Evolutionary conservation across 768 basidiomycete species (phyloP), one percentile per base, ranked within the genome.

Genomic region (Cystobasidium ongulense): DNA sequence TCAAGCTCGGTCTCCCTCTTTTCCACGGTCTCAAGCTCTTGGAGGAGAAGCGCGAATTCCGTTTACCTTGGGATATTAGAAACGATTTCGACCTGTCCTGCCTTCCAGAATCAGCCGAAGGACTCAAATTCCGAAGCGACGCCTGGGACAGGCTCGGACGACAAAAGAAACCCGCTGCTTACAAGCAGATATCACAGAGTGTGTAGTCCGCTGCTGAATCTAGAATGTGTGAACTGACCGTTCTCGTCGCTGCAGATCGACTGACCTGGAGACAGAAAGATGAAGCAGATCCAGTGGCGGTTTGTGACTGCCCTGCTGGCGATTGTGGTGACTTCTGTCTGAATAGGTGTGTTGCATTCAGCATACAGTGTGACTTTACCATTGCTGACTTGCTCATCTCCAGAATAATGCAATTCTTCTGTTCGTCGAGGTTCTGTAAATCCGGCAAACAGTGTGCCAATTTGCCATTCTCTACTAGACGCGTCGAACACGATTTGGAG

Each of bases 381-480:
- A 1, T 54, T 11, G 21, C 39, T 25, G 10, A 33, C 23, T 11
- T 39, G 39, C 68, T 23, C 2, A 17, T 17, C 35, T 27, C 15
- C 66, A 80, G 79, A 23, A 75, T 80, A 36, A 82, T 82, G 81
- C 80, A 79, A 75, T 82, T 81, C 75, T 78, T 81, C 23, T 83
- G 82, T 76, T 75, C 74, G 3, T 79, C 80, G 1, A 81, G 80
- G 74, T 77, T 79, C 15, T 83, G 82, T 74, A 81, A 80, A 0
- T 77, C 76, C 27, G 80, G 81, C 13, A 78, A 77, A 11, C 74
- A 41, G 0, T 83, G 82, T 75, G 77, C 76, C 31, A 83, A 83
- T 74, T 78, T 76, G 53, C 77, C 79, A 11, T 75, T 83, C 70
- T 67, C 75, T 31, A 77, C 76, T 57, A 71, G 82, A 41, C 74